Evolutionary conservation across 2,329 filamentous ascomycete species (phyloP), one percentile per base, ranked within the genome.

Genomic region (Ceratocystis destructans): DNA sequence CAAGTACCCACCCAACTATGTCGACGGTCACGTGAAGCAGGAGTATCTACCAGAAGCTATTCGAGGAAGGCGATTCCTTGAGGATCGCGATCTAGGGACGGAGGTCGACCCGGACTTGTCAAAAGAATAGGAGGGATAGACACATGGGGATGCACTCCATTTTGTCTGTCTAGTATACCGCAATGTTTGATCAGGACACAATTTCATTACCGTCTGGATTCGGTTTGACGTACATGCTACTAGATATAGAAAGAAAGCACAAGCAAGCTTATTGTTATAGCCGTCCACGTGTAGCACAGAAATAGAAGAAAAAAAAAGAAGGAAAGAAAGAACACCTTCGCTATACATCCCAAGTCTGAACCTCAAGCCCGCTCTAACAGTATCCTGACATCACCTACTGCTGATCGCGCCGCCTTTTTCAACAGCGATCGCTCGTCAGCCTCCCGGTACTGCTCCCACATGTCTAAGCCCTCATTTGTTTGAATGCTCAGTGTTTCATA

Each of bases 401-500:
- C 90, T 50, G 86, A 83, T 72, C 92, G 82, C 1, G 90, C 89
- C 76, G 93, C 87, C 77, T 88, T 90, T 81, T 99, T 99, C 74
- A 99, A 76, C 71, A 94, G 78, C 5, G 82, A 83, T 76, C 90
- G 88, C 78, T 91, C 87, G 70, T 96, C 90, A 1, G 88, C 88
- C 78, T 97, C 94, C 15, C 93, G 81, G 74, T 89, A 97, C 73
- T 81, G 84, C 70, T 90, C 89, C 89, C 90, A 96, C 46, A 86
- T 84, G 74, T 93, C 92, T 70, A 96, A 75, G 0, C 89, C 92
- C 73, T 96, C 92, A 72, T 87, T 90, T 0, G 90, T 86, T 75
- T 95, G 89, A 65, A 99, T 95, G 69, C 88, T 93, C 71, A 99
- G 76, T 45, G 92, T 96, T 75, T 97, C 93, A 73, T 97, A 97